Conservation (phyloP, 257 asterid species). For the Linderniella brevidens region DNA sequence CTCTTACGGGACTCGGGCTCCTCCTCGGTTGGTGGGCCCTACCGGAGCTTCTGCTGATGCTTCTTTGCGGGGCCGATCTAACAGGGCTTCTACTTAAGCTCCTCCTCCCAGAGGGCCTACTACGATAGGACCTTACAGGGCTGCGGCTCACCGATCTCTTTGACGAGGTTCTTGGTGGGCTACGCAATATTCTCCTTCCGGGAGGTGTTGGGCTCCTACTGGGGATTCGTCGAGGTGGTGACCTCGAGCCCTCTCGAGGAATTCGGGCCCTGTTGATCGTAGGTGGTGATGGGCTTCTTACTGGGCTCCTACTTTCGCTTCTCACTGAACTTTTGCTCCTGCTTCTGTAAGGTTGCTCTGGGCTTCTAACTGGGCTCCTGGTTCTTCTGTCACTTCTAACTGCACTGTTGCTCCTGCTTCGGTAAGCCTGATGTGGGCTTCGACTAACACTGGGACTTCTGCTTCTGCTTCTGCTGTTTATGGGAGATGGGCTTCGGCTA, state of each 20-base stretch:
- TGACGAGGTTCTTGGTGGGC: constrained; percentile 44
- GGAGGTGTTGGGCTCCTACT: constrained; percentile 17
- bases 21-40: constrained; percentile 36
- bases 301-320: constrained; percentile 45
- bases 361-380: constrained; percentile 16
- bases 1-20: constrained; percentile 54
- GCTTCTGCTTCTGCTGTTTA: constrained; percentile 24
- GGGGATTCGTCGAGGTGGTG: neutral
- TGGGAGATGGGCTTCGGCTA: constrained; percentile 34
- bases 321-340: constrained; percentile 11
- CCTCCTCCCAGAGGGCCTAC: constrained; percentile 39
- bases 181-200: constrained; percentile 27
- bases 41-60: constrained; percentile 79
- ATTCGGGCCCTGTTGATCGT: no score
- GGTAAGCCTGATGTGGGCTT: constrained; percentile 29
- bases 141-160: constrained; percentile 41
- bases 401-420: constrained; percentile 27
- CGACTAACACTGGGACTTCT: constrained; percentile 46
- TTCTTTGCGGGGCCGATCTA: constrained; percentile 31
- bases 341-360: neutral
- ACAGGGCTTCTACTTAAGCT: constrained; percentile 72
- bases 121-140: constrained; percentile 44
- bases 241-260: no score
- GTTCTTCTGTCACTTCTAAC: constrained; percentile 20
- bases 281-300: constrained; percentile 2